Conservation (phyloP, 805 yeast genomes). For the Ogataea glucozyma region DNA sequence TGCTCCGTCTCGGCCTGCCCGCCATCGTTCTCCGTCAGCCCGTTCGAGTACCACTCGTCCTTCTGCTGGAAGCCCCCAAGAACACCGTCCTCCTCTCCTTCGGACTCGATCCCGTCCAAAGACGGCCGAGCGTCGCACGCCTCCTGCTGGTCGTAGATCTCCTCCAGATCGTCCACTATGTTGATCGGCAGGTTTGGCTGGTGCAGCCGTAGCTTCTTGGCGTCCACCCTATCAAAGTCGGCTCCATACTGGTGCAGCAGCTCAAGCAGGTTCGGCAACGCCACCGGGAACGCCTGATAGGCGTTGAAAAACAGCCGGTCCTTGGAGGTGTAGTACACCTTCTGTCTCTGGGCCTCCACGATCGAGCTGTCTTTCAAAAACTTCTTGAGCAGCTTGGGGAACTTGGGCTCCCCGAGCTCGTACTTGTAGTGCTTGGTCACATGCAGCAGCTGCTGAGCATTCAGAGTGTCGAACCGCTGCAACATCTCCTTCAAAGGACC, state of each 20-base stretch:
- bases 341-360: conserved; percentile 16
- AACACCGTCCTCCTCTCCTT: conserved; percentile 20
- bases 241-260: conserved; percentile 75
- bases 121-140: conserved; percentile 27
- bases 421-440: conserved; percentile 75
- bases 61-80: conserved; percentile 8
- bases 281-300: conserved; percentile 53
- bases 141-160: conserved; percentile 49
- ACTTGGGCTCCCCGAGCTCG: conserved; percentile 75
- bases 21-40: background rate
- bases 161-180: conserved; percentile 71
- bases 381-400: conserved; percentile 53
- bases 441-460: conserved; percentile 69
- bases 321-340: conserved; percentile 26
- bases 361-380: conserved; percentile 38
- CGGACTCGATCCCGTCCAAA: conserved; percentile 8
- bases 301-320: conserved; percentile 50
- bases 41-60: conserved; percentile 3
- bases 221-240: conserved; percentile 63
- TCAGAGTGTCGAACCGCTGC: conserved; percentile 54
- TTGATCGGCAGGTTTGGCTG: conserved; percentile 75
- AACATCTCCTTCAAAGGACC: conserved; percentile 60
- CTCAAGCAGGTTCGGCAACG: conserved; percentile 74
- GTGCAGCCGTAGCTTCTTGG: conserved; percentile 52
- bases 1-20: conserved; percentile 8